A percentile compares a stretch with the other conserved stretches of the same genome.
These are phyloP conservation scores for Psidium friedrichsthalianum DNA, from an alignment of 345 rosid species.

Conservation along the genomic window DNA sequence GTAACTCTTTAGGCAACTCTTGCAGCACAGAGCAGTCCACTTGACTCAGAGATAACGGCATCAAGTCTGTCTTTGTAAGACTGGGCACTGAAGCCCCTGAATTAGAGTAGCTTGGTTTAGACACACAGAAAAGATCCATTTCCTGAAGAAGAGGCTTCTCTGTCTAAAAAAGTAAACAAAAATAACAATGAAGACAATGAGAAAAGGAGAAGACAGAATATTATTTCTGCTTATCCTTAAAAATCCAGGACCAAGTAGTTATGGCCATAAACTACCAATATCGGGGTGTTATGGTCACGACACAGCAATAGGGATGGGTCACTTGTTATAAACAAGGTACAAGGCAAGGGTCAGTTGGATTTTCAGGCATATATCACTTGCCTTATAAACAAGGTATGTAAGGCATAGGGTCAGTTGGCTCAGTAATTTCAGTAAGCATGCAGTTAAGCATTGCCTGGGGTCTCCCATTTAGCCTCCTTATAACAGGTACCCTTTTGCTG, in stretches of 20 bases:
- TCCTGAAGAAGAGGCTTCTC: conserved; percentile 12
- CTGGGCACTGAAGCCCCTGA: conserved; percentile 2
- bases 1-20: conserved; percentile 74
- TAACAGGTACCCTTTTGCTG: background rate
- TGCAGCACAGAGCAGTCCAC: conserved; percentile 64
- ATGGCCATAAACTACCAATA: background rate
- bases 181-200: background rate
- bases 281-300: background rate
- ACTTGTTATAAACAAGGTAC: background rate
- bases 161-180: conserved; percentile 8
- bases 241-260: background rate
- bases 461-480: background rate
- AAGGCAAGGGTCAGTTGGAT: background rate
- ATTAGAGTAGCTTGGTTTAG: conserved; percentile 16
- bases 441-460: background rate
- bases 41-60: conserved; percentile 84
- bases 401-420: background rate
- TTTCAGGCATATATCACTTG: too few relatives aligned
- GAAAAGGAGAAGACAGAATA: background rate
- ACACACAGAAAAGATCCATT: background rate
- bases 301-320: background rate
- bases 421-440: background rate
- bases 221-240: background rate
- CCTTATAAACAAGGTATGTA: background rate
- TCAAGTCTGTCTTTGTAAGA: conserved; percentile 29